Evolutionary conservation across 768 basidiomycete species (phyloP).

Genomic region (Russula abietina): DNA sequence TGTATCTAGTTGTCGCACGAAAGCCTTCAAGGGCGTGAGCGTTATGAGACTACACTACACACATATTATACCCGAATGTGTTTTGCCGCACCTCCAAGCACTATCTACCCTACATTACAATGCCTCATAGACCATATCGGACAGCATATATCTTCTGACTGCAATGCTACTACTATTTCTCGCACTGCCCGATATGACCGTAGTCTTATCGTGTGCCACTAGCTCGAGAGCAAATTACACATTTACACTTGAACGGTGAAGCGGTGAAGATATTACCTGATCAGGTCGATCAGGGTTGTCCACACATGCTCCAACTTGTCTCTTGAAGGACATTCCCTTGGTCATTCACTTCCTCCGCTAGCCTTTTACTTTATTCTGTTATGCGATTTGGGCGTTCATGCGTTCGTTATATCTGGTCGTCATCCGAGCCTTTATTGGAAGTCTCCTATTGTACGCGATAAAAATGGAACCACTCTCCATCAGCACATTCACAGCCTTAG

Average conservation of each 20-base stretch:
- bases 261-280: not conserved
- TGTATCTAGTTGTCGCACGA: slow-evolving; percentile 59
- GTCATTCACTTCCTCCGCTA: too few species aligned
- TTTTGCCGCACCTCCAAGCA: not conserved
- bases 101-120: not conserved
- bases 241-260: not conserved
- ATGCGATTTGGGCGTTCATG: too few species aligned
- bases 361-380: too few species aligned
- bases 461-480: not conserved
- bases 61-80: slow-evolving; percentile 3
- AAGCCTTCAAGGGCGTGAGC: slow-evolving; percentile 8
- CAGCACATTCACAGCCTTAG: too few species aligned
- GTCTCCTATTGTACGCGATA: not conserved
- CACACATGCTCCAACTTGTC: not conserved
- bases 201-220: not conserved
- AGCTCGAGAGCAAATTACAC: not conserved
- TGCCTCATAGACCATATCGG: not conserved
- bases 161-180: not conserved
- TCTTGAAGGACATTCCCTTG: not conserved
- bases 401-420: too few species aligned
- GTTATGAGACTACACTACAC: not conserved
- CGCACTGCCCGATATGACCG: not conserved
- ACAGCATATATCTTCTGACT: not conserved
- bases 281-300: not conserved
- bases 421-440: not conserved